phyloP scores from a whole-genome alignment of 2,329 filamentous ascomycete species.

The Diplodia corticola region DNA sequence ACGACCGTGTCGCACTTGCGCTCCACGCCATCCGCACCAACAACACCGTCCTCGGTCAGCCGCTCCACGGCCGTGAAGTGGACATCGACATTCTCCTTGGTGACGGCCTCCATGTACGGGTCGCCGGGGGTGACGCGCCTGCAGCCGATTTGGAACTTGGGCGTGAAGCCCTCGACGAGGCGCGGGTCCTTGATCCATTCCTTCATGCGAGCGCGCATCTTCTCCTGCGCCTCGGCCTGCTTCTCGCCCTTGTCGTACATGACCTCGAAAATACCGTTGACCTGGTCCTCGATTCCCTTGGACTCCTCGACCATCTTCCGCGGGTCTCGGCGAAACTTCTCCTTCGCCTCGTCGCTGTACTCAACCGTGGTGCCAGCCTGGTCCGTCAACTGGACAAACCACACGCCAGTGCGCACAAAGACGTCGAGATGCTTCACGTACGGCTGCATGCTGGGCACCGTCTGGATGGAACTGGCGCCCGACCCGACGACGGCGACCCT shows the following conservation, averaged over 20 bases:
- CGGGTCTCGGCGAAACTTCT: conserved; percentile 46
- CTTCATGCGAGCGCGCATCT: conserved; percentile 48
- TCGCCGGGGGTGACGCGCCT: conserved; percentile 52
- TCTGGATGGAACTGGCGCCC: conserved; percentile 48
- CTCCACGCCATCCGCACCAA: conserved; percentile 46
- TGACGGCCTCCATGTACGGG: conserved; percentile 53
- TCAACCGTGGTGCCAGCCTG: conserved; percentile 49
- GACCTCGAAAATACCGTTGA: conserved; percentile 16
- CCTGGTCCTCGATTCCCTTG: conserved; percentile 48
- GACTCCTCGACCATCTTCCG: conserved; percentile 46
- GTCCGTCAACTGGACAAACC: conserved; percentile 49
- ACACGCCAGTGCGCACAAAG: conserved; percentile 49
- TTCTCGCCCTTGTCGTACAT: conserved; percentile 45
- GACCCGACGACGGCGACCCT: conserved; percentile 49
- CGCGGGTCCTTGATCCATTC: conserved; percentile 55
- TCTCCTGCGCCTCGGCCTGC: conserved; percentile 43
- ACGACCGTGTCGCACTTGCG: conserved; percentile 46
- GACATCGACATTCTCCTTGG: conserved; percentile 53
- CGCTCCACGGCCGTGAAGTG: conserved; percentile 50
- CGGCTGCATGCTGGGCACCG: conserved; percentile 50
- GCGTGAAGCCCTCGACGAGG: conserved; percentile 50
- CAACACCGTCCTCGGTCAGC: conserved; percentile 49
- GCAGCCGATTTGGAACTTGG: conserved; percentile 49
- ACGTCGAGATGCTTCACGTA: conserved; percentile 48
- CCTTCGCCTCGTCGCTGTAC: conserved; percentile 46